A percentile compares a stretch with the other conserved stretches of the same genome.
Conservation (phyloP, 2,329 filamentous ascomycete species). For the Fusarium cyanostomum region DNA sequence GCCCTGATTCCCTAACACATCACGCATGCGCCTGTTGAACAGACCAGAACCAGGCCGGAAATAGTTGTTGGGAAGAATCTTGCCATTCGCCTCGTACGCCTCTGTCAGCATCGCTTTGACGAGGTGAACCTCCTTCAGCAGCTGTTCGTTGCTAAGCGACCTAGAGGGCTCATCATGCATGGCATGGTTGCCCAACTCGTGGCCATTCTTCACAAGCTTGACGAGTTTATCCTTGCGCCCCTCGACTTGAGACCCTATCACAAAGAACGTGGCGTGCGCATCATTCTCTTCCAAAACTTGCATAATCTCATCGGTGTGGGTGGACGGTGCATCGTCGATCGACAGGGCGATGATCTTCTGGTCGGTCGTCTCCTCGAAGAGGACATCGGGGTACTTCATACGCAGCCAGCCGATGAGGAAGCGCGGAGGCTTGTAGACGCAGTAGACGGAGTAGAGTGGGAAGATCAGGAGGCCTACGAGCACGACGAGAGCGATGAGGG, state of each 20-base stretch:
- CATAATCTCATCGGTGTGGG: constrained; percentile 75
- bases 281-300: constrained; percentile 70
- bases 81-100: constrained; percentile 62
- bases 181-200: constrained; percentile 87
- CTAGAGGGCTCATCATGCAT: constrained; percentile 85
- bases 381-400: constrained; percentile 77
- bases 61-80: constrained; percentile 65
- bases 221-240: constrained; percentile 64
- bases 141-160: constrained; percentile 64
- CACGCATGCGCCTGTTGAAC: constrained; percentile 77
- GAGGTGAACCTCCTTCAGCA: constrained; percentile 69
- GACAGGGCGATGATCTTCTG: constrained; percentile 81
- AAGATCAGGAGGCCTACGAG: constrained; percentile 50
- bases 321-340: constrained; percentile 85
- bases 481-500: constrained; percentile 55
- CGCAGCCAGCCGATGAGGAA: constrained; percentile 76
- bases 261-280: constrained; percentile 85
- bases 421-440: constrained; percentile 83
- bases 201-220: constrained; percentile 67
- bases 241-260: constrained; percentile 81
- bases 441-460: constrained; percentile 64
- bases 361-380: constrained; percentile 72
- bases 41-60: constrained; percentile 88
- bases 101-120: constrained; percentile 70
- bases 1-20: constrained; percentile 66